Conservation (phyloP, 768 basidiomycete genomes). For the Russula griseocarnosa region DNA sequence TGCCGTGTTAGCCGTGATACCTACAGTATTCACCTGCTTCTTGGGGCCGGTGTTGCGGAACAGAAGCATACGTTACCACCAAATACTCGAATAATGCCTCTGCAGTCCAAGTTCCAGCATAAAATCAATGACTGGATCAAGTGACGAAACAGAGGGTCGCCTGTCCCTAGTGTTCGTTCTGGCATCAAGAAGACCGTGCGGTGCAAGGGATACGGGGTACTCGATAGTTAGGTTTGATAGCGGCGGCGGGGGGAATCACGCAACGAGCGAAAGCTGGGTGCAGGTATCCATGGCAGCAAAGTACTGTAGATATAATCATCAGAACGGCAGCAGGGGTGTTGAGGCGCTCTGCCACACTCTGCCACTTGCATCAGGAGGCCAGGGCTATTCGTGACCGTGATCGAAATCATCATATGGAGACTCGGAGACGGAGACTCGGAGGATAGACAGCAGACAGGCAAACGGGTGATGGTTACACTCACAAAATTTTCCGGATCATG, state of each 20-base stretch:
- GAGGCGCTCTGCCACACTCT: conserved; percentile 46
- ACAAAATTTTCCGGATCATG: conserved; percentile 19
- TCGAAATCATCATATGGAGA: no score
- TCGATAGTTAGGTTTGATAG: no score
- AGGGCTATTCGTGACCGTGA: no score
- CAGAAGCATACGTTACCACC: conserved; percentile 51
- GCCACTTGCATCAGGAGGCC: no score
- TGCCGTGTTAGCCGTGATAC: not conserved
- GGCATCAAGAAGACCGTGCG: conserved; percentile 49
- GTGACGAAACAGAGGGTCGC: conserved; percentile 59
- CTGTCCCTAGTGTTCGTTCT: conserved; percentile 64
- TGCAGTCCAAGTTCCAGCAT: conserved; percentile 68
- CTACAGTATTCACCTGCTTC: conserved; percentile 61
- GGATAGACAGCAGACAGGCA: no score
- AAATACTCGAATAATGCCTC: conserved; percentile 43
- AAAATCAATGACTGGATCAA: conserved; percentile 66
- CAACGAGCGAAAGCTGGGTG: not conserved
- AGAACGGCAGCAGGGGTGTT: conserved; percentile 48
- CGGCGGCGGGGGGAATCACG: not conserved
- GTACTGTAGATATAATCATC: conserved; percentile 56
- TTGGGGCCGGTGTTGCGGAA: not conserved
- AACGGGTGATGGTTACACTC: no score
- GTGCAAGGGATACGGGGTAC: conserved; percentile 41
- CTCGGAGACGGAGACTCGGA: no score
- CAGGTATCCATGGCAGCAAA: conserved; percentile 49